Conservation (phyloP, 2,329 filamentous ascomycete genomes). For the Aspergillus eucalypticola region DNA sequence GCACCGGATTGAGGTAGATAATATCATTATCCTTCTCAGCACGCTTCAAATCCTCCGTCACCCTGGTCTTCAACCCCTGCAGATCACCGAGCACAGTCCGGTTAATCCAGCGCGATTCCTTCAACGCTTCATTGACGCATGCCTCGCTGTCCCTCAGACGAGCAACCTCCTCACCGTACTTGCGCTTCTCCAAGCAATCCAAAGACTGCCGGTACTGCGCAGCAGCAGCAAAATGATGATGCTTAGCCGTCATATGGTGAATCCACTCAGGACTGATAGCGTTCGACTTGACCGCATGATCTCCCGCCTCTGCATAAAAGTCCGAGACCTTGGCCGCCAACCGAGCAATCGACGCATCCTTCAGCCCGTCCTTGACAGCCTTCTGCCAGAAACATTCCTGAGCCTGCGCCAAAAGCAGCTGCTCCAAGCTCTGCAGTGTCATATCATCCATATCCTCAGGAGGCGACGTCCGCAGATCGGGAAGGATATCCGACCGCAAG, state of each 20-base stretch:
- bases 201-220: slow-evolving; percentile 90
- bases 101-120: slow-evolving; percentile 79
- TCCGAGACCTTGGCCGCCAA: slow-evolving; percentile 89
- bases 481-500: slow-evolving; percentile 73
- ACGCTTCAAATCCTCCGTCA: slow-evolving; percentile 83
- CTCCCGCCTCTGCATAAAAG: slow-evolving; percentile 79
- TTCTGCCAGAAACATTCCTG: slow-evolving; percentile 99
- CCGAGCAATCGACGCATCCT: slow-evolving; percentile 88
- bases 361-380: slow-evolving; percentile 89
- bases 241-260: slow-evolving; percentile 94
- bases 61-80: slow-evolving; percentile 75
- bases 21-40: slow-evolving; percentile 96
- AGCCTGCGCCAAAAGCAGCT: slow-evolving; percentile 85
- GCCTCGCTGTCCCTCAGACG: slow-evolving; percentile 76
- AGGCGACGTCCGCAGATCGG: slow-evolving; percentile 78
- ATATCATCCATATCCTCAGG: slow-evolving; percentile 94
- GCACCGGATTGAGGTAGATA: slow-evolving; percentile 84
- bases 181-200: slow-evolving; percentile 88
- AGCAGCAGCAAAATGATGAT: slow-evolving; percentile 94
- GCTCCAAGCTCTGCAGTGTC: slow-evolving; percentile 78
- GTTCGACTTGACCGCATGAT: slow-evolving; percentile 84
- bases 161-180: slow-evolving; percentile 93
- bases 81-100: slow-evolving; percentile 80
- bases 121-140: slow-evolving; percentile 83
- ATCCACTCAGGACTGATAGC: slow-evolving; percentile 94